phyloP scores from a whole-genome alignment of 2,329 filamentous ascomycete genomes.

The Penicillium sclerotigenum region DNA sequence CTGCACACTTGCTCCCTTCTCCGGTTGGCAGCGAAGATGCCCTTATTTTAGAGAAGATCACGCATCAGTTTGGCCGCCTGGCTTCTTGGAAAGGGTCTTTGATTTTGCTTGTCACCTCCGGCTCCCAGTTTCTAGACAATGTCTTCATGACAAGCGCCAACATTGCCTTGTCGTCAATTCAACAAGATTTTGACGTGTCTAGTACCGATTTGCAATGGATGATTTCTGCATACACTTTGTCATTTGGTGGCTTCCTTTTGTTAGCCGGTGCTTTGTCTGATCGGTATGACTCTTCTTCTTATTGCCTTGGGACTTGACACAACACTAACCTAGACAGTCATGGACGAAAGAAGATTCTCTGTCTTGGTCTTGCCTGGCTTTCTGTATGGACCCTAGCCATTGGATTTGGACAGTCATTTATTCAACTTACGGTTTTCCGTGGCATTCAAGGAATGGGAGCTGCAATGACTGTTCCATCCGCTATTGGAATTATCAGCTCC shows the following conservation, averaged over 20 bases:
- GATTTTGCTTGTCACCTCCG: constrained; percentile 42
- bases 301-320: neutral
- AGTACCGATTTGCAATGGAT: constrained; percentile 42
- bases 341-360: constrained; percentile 40
- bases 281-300: constrained; percentile 15
- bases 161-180: constrained; percentile 42
- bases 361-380: constrained; percentile 37
- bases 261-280: constrained; percentile 37
- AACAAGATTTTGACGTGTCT: constrained; percentile 37
- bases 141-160: constrained; percentile 47
- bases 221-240: constrained; percentile 43
- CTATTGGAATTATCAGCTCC: constrained; percentile 47
- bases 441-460: constrained; percentile 48
- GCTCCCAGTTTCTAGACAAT: constrained; percentile 45
- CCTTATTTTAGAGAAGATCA: constrained; percentile 21
- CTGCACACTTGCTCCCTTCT: constrained; percentile 16
- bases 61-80: constrained; percentile 34
- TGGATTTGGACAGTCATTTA: constrained; percentile 44
- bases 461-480: constrained; percentile 48
- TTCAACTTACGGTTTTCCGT: constrained; percentile 38
- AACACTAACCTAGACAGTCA: constrained; percentile 26
- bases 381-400: constrained; percentile 38
- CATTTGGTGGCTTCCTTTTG: constrained; percentile 39
- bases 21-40: constrained; percentile 19
- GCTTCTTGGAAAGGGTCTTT: constrained; percentile 40